Evolutionary conservation across 139 green algal genomes (phyloP), one percentile per base, ranked within the genome.

Genomic region (Chlamydomonas sphaeroides): DNA sequence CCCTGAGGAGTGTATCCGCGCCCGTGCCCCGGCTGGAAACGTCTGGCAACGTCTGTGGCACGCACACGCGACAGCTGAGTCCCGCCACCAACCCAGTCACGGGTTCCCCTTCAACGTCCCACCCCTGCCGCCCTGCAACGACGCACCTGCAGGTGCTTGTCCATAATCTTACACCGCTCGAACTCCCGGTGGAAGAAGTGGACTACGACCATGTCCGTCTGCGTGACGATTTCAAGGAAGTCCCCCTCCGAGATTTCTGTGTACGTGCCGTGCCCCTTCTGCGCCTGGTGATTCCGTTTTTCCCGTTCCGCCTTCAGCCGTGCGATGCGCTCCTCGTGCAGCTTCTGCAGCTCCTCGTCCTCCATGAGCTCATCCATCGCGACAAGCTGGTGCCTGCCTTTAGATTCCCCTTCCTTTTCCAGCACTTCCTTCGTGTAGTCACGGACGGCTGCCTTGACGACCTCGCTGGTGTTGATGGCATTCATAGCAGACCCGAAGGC

Each of bases 171-270:
- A 91, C 97, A 99, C 21, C 96, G 90, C 84, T 97, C 92, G 93
- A 99, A 99, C 66, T 98, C 95, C n/a, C 86, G 77, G 84, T 98
- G 97, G 86, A 94, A 99, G 74, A 99, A 99, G 85, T 99, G 97
- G 49, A 78, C 89, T 1, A 98, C 92, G 33, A 98, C 93, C 0
- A 74, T 72, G 42, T 94, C 84, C 57, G 94, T 94, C 57, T 95
- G 90, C 20, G 96, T 99, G 3, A 98, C 94, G 20, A 93, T 84
- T 72, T 97, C 94, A 41, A 99, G 76, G 68, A 99, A 99, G 30
- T 98, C 96, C 18, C 87, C 92, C 70, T 99, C 95, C 23, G 86
- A 78, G 23, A 98, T 92, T 70, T 97, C 92, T 36, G 88, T 87
- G 49, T 94, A 88, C 6, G 70, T 77, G 30, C 96, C 97, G 83